Evolutionary conservation across 176 grass and related monocot genomes (phyloP).

Genomic region (Pontederia crassipes): DNA sequence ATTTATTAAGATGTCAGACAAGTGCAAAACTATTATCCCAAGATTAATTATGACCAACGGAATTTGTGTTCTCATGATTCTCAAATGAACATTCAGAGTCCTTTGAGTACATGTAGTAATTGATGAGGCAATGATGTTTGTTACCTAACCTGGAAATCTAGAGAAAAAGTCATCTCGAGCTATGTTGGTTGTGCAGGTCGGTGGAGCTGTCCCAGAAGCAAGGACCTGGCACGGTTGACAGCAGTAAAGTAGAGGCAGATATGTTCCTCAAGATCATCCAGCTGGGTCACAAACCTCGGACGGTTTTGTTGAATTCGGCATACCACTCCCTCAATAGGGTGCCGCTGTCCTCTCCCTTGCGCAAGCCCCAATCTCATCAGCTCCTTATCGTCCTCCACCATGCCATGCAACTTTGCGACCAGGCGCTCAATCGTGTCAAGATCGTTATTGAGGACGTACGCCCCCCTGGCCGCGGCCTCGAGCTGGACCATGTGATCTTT

Average conservation of each 20-base stretch:
- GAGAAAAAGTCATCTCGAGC: too few relatives aligned
- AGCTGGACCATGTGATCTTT: slow-evolving; percentile 59
- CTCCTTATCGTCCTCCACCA: slow-evolving; percentile 72
- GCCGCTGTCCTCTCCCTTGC: slow-evolving; percentile 49
- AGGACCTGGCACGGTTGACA: slow-evolving; percentile 65
- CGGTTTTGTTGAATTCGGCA: slow-evolving; percentile 63
- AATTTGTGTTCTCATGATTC: too few relatives aligned
- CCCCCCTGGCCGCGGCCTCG: slow-evolving; percentile 60
- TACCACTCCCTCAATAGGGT: slow-evolving; percentile 81
- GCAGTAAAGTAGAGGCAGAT: slow-evolving; percentile 76
- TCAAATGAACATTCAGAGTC: too few relatives aligned
- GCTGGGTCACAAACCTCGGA: slow-evolving; percentile 58
- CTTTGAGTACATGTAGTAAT: too few relatives aligned
- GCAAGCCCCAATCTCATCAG: slow-evolving; percentile 66
- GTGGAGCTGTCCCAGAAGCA: slow-evolving; percentile 57
- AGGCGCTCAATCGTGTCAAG: slow-evolving; percentile 68
- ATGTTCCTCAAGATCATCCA: slow-evolving; percentile 69
- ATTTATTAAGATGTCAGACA: too few relatives aligned
- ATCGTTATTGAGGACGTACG: slow-evolving; percentile 78
- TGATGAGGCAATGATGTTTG: too few relatives aligned
- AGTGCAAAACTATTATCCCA: too few relatives aligned
- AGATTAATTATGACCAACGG: too few relatives aligned
- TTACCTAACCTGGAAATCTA: too few relatives aligned
- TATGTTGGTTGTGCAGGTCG: not conserved
- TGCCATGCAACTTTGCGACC: slow-evolving; percentile 55